A percentile compares a stretch with the other conserved stretches of the same genome.
phyloP scores from a whole-genome alignment of 2,329 filamentous ascomycete genomes.

The Phaeosphaeria sp. region DNA sequence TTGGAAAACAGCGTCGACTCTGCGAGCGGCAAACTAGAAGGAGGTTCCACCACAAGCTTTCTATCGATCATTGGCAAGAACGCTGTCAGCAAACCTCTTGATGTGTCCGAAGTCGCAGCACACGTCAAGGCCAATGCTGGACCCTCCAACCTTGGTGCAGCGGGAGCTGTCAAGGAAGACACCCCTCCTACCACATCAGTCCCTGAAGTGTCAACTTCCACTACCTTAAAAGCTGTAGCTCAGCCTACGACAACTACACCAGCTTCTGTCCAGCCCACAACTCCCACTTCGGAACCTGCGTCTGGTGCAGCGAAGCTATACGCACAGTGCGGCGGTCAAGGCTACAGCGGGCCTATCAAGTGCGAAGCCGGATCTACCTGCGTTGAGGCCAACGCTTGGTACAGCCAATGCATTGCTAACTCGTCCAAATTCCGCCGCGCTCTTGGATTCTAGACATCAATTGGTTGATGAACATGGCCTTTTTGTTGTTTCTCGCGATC shows the following conservation, averaged over 20 bases:
- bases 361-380: constrained; percentile 49
- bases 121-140: constrained; percentile 30
- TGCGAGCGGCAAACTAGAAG: constrained; percentile 22
- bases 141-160: constrained; percentile 22
- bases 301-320: constrained; percentile 23
- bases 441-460: neutral
- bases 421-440: constrained; percentile 18
- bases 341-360: constrained; percentile 45
- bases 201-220: neutral
- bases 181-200: neutral
- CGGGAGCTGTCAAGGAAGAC: constrained; percentile 3
- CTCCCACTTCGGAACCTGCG: no score
- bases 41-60: constrained; percentile 17
- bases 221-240: neutral
- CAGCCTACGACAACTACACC: constrained; percentile 2
- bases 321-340: constrained; percentile 52
- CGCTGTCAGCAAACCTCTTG: constrained; percentile 18
- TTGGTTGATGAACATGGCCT: no score
- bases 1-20: constrained; percentile 27
- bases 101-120: constrained; percentile 23
- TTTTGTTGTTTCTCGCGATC: no score
- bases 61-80: constrained; percentile 18
- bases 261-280: constrained; percentile 4
- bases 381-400: constrained; percentile 48
- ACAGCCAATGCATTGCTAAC: constrained; percentile 48